Percentiles rank a stretch among this genome's conserved stretches.
phyloP scores from a whole-genome alignment of 306 rosid genomes.

The Benincasa hispida region DNA sequence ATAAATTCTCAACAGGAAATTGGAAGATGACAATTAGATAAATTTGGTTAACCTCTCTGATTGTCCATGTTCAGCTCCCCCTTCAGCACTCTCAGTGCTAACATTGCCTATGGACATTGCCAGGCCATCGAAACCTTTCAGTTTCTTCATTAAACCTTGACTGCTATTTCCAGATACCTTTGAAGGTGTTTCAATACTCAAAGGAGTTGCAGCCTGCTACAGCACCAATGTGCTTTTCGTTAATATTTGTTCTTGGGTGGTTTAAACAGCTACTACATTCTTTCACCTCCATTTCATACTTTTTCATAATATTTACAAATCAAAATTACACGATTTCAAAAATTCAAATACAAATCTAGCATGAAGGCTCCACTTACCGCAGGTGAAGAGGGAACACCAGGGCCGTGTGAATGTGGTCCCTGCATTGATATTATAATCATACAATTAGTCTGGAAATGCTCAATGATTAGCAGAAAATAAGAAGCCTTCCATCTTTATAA shows the following conservation, averaged over 20 bases:
- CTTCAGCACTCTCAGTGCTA: slow-evolving; percentile 46
- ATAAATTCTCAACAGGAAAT: not conserved
- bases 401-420: slow-evolving; percentile 62
- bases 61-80: slow-evolving; percentile 39
- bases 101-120: slow-evolving; percentile 85
- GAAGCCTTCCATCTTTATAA: not conserved
- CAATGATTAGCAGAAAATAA: not conserved
- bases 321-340: not conserved
- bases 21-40: not conserved
- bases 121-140: slow-evolving; percentile 87
- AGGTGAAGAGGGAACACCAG: slow-evolving; percentile 59
- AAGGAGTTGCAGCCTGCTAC: slow-evolving; percentile 50
- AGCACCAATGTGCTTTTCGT: not conserved
- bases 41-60: slow-evolving; percentile 63
- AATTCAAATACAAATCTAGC: not conserved
- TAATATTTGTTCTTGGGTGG: not conserved
- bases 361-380: slow-evolving; percentile 40
- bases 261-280: not conserved
- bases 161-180: slow-evolving; percentile 71
- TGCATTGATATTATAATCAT: slow-evolving; percentile 14
- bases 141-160: slow-evolving; percentile 55
- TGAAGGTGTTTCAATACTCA: slow-evolving; percentile 53
- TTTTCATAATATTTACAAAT: not conserved
- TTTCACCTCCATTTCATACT: not conserved
- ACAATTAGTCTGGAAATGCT: not conserved